Evolutionary conservation across 805 yeast genomes (phyloP).

Genomic region (Candida jianshihensis): DNA sequence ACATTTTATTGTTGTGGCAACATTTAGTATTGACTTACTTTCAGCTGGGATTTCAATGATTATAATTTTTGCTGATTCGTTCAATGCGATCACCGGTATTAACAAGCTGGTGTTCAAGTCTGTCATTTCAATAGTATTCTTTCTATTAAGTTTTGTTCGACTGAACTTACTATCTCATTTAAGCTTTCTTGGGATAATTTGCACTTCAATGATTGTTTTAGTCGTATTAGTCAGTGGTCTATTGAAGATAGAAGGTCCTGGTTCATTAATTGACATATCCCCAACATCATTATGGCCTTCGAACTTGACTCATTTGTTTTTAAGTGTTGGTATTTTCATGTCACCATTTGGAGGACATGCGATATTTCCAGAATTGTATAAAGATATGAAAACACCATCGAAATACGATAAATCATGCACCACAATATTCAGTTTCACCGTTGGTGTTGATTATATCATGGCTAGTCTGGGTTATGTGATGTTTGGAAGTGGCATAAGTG

Average conservation of each 20-base stretch:
- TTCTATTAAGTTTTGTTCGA: conserved; percentile 47
- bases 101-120: conserved; percentile 35
- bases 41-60: conserved; percentile 57
- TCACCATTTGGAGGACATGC: conserved; percentile 88
- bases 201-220: conserved; percentile 44
- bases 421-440: conserved; percentile 51
- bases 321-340: conserved; percentile 57
- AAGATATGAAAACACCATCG: conserved; percentile 67
- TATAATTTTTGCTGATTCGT: conserved; percentile 54
- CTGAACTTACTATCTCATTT: conserved; percentile 47
- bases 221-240: conserved; percentile 43
- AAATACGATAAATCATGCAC: conserved; percentile 48
- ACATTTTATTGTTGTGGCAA: conserved; percentile 36
- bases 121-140: conserved; percentile 30
- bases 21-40: conserved; percentile 50
- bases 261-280: conserved; percentile 46
- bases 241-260: conserved; percentile 37
- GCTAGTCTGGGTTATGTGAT: conserved; percentile 65
- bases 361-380: conserved; percentile 67
- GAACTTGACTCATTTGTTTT: conserved; percentile 29
- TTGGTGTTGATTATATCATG: conserved; percentile 51
- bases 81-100: conserved; percentile 39
- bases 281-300: conserved; percentile 35
- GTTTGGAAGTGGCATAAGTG: conserved; percentile 67
- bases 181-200: conserved; percentile 49